Percentiles rank a stretch among this genome's conserved stretches.
Conservation (phyloP, 352 stramenopile species). For the Globisporangium nagaii region DNA sequence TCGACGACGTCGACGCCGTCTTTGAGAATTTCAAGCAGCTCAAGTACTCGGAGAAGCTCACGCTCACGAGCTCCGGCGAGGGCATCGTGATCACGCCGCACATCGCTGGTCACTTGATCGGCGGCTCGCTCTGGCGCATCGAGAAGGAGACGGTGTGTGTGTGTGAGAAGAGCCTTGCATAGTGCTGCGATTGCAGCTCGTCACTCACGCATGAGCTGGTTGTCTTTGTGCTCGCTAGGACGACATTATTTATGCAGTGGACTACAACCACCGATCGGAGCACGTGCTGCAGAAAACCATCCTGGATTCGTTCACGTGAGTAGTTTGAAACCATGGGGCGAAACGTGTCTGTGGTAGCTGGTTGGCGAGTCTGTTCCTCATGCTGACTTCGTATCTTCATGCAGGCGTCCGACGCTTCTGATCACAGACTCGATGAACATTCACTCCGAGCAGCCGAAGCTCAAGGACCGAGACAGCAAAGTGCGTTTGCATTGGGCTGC, state of each 20-base stretch:
- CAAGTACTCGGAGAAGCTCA: slow-evolving; percentile 94
- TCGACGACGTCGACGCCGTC: slow-evolving; percentile 93
- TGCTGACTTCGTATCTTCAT: background rate
- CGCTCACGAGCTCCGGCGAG: slow-evolving; percentile 75
- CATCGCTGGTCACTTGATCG: slow-evolving; percentile 92
- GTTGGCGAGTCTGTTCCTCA: too few species aligned
- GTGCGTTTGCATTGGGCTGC: too few species aligned
- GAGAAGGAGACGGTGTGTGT: slow-evolving; percentile 88
- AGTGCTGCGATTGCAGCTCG: too few species aligned
- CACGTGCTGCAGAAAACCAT: slow-evolving; percentile 92
- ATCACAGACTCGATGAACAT: slow-evolving; percentile 89
- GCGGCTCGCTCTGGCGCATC: slow-evolving; percentile 92
- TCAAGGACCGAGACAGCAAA: slow-evolving; percentile 86
- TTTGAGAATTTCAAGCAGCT: slow-evolving; percentile 92
- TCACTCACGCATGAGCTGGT: background rate
- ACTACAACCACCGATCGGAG: slow-evolving; percentile 94
- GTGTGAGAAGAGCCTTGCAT: background rate
- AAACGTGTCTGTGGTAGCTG: too few species aligned
- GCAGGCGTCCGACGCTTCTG: slow-evolving; percentile 72
- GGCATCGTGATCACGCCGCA: slow-evolving; percentile 93
- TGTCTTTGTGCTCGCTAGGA: slow-evolving; percentile 49
- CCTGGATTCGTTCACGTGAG: slow-evolving; percentile 89
- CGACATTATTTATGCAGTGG: slow-evolving; percentile 90
- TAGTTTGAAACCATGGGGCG: too few species aligned
- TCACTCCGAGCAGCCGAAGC: slow-evolving; percentile 79